phyloP scores from a whole-genome alignment of 164 flowering plant genomes.

The Echeveria elegans region DNA sequence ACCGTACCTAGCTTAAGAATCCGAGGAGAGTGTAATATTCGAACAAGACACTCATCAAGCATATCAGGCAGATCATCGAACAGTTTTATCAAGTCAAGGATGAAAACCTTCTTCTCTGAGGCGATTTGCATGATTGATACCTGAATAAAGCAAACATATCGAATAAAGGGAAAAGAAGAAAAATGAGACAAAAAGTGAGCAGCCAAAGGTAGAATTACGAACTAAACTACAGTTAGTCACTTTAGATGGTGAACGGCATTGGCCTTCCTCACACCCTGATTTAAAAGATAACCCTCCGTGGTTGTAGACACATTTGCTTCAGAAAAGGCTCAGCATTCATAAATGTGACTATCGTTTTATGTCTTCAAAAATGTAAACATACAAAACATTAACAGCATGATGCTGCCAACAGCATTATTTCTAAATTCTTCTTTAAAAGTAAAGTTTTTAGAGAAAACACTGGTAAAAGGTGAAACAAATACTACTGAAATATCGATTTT shows the following conservation, averaged over 20 bases:
- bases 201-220: not conserved
- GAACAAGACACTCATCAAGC: constrained; percentile 52
- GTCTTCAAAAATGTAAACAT: not conserved
- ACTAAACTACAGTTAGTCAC: not conserved
- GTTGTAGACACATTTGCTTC: not conserved
- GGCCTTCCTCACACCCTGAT: not conserved
- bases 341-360: not conserved
- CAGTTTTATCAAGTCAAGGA: constrained; percentile 79
- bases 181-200: not conserved
- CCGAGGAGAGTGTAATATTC: constrained; percentile 65
- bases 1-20: constrained; percentile 80
- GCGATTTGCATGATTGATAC: constrained; percentile 97
- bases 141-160: constrained; percentile 36
- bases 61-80: constrained; percentile 38
- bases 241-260: not conserved
- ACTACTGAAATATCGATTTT: not conserved
- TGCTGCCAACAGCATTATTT: not conserved
- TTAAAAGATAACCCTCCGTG: not conserved
- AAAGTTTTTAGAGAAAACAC: not conserved
- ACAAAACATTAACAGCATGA: not conserved
- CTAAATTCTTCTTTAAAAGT: not conserved
- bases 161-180: too few relatives aligned
- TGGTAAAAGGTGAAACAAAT: not conserved
- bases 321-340: too few relatives aligned
- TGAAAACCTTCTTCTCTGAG: constrained; percentile 61